A percentile compares a stretch with the other conserved stretches of the same genome.
phyloP scores from a whole-genome alignment of 2,329 filamentous ascomycete species.

The Hymenoscyphus scutula region DNA sequence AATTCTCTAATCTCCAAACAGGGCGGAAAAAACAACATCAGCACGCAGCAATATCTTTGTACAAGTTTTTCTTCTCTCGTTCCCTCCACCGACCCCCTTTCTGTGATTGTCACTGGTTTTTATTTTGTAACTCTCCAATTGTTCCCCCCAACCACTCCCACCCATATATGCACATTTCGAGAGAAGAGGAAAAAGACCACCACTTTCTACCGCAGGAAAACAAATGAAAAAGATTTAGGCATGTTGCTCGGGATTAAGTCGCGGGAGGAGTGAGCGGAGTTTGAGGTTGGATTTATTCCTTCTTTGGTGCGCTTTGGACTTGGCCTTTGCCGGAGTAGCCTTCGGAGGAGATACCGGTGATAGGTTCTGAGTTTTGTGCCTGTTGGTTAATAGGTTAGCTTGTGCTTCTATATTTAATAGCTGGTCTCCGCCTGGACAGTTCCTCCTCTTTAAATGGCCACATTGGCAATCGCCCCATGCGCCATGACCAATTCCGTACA shows the following conservation, averaged over 20 bases:
- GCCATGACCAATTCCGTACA: neutral
- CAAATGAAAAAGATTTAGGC: conserved; percentile 11
- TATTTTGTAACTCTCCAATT: neutral
- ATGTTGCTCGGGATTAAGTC: neutral
- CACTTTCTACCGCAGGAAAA: conserved; percentile 9
- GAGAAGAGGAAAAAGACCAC: neutral
- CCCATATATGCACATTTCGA: conserved; percentile 12
- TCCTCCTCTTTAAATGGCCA: neutral
- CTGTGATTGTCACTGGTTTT: conserved; percentile 1
- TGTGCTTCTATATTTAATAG: neutral
- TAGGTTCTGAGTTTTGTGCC: conserved; percentile 81
- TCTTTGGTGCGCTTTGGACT: conserved; percentile 56
- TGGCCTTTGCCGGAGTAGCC: conserved; percentile 76
- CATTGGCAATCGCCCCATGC: neutral
- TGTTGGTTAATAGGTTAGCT: conserved; percentile 40
- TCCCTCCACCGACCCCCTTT: neutral
- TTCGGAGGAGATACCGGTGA: conserved; percentile 78
- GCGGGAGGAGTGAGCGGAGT: neutral
- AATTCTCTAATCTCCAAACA: conserved; percentile 15
- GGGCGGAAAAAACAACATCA: conserved; percentile 6
- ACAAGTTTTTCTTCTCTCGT: conserved; percentile 18
- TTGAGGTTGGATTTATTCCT: conserved; percentile 24
- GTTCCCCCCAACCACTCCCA: neutral
- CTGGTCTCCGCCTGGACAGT: neutral
- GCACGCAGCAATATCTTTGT: conserved; percentile 21